phyloP scores from a whole-genome alignment of 176 grass and related monocot genomes.

The Microstegium vimineum region DNA sequence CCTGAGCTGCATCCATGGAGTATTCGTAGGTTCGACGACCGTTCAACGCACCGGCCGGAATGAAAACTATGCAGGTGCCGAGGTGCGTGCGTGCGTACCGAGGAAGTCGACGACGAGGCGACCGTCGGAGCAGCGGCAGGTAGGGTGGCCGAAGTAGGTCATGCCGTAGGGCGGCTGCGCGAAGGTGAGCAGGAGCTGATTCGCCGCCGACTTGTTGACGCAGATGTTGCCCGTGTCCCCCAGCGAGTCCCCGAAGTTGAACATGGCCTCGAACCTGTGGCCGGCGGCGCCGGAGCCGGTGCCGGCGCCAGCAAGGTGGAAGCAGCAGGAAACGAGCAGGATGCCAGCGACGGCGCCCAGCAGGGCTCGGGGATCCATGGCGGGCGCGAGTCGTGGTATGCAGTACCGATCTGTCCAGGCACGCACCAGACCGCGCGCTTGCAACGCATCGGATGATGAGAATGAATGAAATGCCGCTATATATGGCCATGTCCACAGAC shows the following conservation, averaged over 20 bases:
- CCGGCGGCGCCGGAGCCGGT: no score
- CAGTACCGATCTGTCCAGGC: background rate
- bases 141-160: constrained; percentile 44
- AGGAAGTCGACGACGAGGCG: constrained; percentile 49
- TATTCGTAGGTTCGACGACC: background rate
- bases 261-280: constrained; percentile 30
- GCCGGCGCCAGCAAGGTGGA: no score
- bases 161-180: constrained; percentile 41
- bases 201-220: constrained; percentile 26
- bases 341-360: background rate
- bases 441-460: background rate
- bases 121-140: constrained; percentile 47
- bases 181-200: constrained; percentile 22
- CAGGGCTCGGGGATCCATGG: background rate
- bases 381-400: background rate
- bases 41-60: no score
- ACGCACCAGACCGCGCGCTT: background rate
- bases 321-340: background rate
- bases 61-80: no score
- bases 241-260: constrained; percentile 52
- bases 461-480: background rate
- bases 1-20: background rate
- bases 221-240: constrained; percentile 41
- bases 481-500: background rate
- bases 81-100: background rate